Percentiles rank a stretch among this genome's conserved stretches.
phyloP scores from a whole-genome alignment of 495 filamentous ascomycete genomes.

The Penicillium atrosanguineum region DNA sequence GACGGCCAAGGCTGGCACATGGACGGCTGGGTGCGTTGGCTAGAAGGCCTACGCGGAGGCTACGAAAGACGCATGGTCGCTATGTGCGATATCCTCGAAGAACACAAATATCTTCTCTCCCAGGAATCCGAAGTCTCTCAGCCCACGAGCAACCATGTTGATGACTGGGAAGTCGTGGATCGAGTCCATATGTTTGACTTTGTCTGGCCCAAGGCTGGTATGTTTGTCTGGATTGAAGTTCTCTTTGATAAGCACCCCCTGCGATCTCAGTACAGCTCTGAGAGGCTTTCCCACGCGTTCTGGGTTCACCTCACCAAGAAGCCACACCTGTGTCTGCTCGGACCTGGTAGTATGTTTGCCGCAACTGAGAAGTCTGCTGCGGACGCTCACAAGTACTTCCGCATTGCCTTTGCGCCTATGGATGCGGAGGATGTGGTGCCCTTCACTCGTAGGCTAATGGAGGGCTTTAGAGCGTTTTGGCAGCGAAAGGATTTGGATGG shows the following conservation, averaged over 20 bases:
- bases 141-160: conserved; percentile 32
- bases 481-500: conserved; percentile 61
- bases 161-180: conserved; percentile 66
- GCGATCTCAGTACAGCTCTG: conserved; percentile 38
- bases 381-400: conserved; percentile 61
- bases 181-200: conserved; percentile 72
- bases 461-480: conserved; percentile 74
- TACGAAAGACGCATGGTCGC: conserved; percentile 80
- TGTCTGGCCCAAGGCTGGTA: conserved; percentile 78
- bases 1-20: conserved; percentile 66
- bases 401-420: conserved; percentile 87
- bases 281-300: conserved; percentile 56
- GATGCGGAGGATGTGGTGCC: conserved; percentile 61
- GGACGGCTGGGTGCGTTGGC: conserved; percentile 86
- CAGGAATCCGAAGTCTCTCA: conserved; percentile 35
- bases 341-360: conserved; percentile 69
- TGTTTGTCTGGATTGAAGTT: conserved; percentile 85
- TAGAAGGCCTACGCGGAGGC: conserved; percentile 71
- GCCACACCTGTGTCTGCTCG: conserved; percentile 63
- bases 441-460: conserved; percentile 59
- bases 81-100: conserved; percentile 71
- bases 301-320: conserved; percentile 71
- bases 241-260: conserved; percentile 71
- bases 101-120: conserved; percentile 56
- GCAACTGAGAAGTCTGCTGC: conserved; percentile 50